These are phyloP conservation scores for Tuber microsphaerosporum DNA, from an alignment of 495 filamentous ascomycete genomes.

Conservation along the genomic window DNA sequence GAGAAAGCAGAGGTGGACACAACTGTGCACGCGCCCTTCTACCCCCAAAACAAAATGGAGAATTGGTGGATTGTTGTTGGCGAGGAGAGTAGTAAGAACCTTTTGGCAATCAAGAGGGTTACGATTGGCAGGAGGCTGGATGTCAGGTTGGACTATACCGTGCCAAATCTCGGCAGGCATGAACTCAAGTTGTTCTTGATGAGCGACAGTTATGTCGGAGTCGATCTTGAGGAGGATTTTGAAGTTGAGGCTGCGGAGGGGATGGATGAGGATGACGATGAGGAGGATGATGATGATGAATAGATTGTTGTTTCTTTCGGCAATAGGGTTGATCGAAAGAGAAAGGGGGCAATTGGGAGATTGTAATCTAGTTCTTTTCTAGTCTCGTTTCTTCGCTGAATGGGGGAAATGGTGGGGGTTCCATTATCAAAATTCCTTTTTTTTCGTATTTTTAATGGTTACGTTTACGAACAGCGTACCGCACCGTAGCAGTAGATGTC, in stretches of 20 bases:
- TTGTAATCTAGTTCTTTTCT: neutral
- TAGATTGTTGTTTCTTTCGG: neutral
- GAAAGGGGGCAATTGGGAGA: neutral
- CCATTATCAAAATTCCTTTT: neutral
- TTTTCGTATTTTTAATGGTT: neutral
- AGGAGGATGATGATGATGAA: slow-evolving; percentile 63
- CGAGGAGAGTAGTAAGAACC: slow-evolving; percentile 77
- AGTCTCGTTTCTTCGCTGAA: neutral
- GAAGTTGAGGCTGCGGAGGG: slow-evolving; percentile 78
- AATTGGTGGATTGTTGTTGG: slow-evolving; percentile 95
- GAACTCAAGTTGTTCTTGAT: slow-evolving; percentile 88
- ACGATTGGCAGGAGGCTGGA: slow-evolving; percentile 74
- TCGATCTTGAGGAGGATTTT: slow-evolving; percentile 91
- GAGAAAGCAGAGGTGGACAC: slow-evolving; percentile 66
- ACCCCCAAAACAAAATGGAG: slow-evolving; percentile 86
- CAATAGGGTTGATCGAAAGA: neutral
- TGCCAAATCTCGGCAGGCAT: slow-evolving; percentile 76
- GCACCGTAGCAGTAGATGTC: neutral
- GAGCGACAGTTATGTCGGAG: slow-evolving; percentile 91
- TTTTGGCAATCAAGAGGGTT: slow-evolving; percentile 85
- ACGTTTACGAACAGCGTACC: neutral
- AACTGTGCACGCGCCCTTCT: slow-evolving; percentile 92
- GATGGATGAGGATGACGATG: slow-evolving; percentile 88
- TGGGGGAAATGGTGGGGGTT: neutral
- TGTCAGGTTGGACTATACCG: slow-evolving; percentile 75